phyloP scores from a whole-genome alignment of 257 asterid genomes.

The Voacanga thouarsii region DNA sequence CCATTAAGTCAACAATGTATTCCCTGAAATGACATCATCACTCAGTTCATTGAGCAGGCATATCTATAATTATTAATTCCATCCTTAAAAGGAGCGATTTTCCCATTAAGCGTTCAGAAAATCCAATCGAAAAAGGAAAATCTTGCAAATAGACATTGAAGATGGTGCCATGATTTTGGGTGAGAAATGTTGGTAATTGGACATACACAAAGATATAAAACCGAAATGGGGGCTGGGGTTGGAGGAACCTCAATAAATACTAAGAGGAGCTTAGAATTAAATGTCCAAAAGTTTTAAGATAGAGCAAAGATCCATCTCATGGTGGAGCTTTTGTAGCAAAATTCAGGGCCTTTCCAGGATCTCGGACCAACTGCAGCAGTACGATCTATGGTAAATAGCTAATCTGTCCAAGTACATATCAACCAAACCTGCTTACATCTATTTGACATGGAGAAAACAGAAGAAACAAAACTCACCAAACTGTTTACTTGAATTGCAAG shows the following conservation, averaged over 20 bases:
- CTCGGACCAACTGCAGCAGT: background rate
- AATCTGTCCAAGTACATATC: background rate
- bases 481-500: background rate
- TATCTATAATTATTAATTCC: slow-evolving; percentile 12
- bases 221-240: no score
- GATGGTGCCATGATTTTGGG: slow-evolving; percentile 5
- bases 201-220: background rate
- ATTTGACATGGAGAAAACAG: slow-evolving; percentile 3
- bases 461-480: background rate
- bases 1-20: slow-evolving; percentile 93
- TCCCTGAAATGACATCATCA: slow-evolving; percentile 60
- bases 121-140: slow-evolving; percentile 8
- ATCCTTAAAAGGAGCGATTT: slow-evolving; percentile 9
- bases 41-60: slow-evolving; percentile 20
- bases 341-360: background rate
- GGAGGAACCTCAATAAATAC: background rate
- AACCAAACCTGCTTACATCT: background rate
- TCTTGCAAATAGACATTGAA: slow-evolving; percentile 10
- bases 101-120: slow-evolving; percentile 11
- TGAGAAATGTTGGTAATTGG: background rate
- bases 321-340: background rate
- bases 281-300: background rate
- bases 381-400: background rate
- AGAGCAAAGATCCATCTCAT: slow-evolving; percentile 7
- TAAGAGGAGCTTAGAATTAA: background rate